Percentiles rank a stretch among this genome's conserved stretches.
These are phyloP conservation scores for Barnettozyma californica DNA, from an alignment of 805 yeast genomes.

Conservation along the genomic window DNA sequence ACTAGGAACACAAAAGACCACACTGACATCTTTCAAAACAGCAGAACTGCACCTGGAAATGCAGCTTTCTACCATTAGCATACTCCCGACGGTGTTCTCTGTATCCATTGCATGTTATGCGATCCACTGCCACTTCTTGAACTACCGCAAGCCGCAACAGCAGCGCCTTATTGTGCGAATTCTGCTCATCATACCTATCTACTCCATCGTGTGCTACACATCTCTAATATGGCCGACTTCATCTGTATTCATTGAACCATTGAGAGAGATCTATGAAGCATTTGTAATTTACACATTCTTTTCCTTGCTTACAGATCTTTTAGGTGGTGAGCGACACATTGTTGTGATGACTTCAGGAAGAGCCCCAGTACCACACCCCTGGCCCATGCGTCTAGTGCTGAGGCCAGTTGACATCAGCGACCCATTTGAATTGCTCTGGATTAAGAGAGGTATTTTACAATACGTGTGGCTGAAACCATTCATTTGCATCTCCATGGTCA, in stretches of 20 bases:
- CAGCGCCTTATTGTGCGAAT: slow-evolving; percentile 84
- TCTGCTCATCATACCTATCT: slow-evolving; percentile 74
- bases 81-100: slow-evolving; percentile 7
- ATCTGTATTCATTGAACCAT: slow-evolving; percentile 57
- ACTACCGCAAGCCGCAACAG: slow-evolving; percentile 84
- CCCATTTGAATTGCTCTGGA: slow-evolving; percentile 67
- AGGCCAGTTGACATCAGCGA: slow-evolving; percentile 76
- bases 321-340: slow-evolving; percentile 90
- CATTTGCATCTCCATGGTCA: slow-evolving; percentile 51
- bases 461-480: slow-evolving; percentile 93
- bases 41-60: not conserved
- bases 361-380: slow-evolving; percentile 59
- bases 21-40: not conserved
- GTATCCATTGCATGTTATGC: not conserved
- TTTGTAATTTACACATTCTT: slow-evolving; percentile 93
- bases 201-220: slow-evolving; percentile 64
- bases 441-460: slow-evolving; percentile 85
- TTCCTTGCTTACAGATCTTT: slow-evolving; percentile 69
- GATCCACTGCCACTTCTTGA: slow-evolving; percentile 49
- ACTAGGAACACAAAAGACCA: too few species aligned
- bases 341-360: slow-evolving; percentile 68
- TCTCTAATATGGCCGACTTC: slow-evolving; percentile 43
- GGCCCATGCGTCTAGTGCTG: slow-evolving; percentile 46
- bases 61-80: slow-evolving; percentile 4
- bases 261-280: slow-evolving; percentile 90